These are phyloP conservation scores for Cladosporium oxysporum DNA, from an alignment of 2,329 filamentous ascomycete genomes.

Conservation along the genomic window DNA sequence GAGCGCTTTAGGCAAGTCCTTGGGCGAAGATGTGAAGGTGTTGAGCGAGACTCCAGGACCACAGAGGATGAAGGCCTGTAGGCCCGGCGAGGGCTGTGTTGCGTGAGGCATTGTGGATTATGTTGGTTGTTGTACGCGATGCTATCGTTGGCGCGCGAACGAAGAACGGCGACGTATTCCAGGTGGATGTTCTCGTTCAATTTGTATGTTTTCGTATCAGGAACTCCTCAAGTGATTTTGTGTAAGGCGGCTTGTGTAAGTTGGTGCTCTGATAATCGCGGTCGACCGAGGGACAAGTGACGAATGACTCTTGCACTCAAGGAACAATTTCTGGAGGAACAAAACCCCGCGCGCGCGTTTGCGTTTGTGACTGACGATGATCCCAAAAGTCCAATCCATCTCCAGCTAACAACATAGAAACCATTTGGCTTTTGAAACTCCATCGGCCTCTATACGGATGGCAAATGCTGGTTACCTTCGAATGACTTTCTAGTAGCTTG, in stretches of 20 bases:
- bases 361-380: neutral
- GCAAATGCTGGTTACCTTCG: neutral
- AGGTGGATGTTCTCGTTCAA: neutral
- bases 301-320: neutral
- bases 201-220: neutral
- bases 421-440: neutral
- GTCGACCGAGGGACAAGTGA: neutral
- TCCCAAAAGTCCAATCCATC: neutral
- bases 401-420: neutral
- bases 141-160: neutral
- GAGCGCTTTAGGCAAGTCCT: slow-evolving; percentile 79
- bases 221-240: neutral
- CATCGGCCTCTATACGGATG: neutral
- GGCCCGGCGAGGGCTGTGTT: slow-evolving; percentile 71
- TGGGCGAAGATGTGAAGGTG: slow-evolving; percentile 78
- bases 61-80: slow-evolving; percentile 81
- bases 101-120: slow-evolving; percentile 68
- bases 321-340: neutral
- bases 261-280: neutral
- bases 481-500: neutral
- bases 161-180: neutral
- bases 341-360: neutral
- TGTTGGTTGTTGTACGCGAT: neutral
- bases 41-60: slow-evolving; percentile 79
- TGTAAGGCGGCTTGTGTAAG: neutral